Base-by-base conservation (phyloP, 148 eudicot genomes). In the Rhododendron henanense region DNA sequence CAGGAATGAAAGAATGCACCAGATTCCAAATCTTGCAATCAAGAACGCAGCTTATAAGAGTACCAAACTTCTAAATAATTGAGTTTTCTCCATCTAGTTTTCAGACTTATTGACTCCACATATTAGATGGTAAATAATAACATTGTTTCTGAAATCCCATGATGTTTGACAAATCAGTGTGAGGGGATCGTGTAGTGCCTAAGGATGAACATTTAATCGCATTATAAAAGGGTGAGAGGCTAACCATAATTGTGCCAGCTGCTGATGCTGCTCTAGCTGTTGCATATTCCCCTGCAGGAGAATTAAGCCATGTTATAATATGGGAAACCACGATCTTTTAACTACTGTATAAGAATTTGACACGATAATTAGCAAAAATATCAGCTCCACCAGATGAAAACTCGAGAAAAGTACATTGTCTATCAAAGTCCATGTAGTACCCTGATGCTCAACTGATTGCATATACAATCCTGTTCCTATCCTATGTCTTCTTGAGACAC, bases 191-290 rank as follows among this genome's bases (percentile, higher is more conserved):
- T 45, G 31, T 50, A 37, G 19, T 45, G 48, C 81, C 50, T 14
- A 74, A 8, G 25, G 78, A 83, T 55, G 14, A 44, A 18, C 11
- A 18, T 71, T 81, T 23, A 44, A 84, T 28, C 5, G 15, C 55
- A 57, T 61, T 35, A 69, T 37, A n/a, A 71, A 25, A 76, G 85
- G 51, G 78, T 65, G 77, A 47, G 79, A 90, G 79, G 86, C 53
- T 89, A 88, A 96, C 99, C 99, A 96, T 96, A 87, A 96, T 95
- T 37, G 99, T 96, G 81, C 94, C 96, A 87, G 98, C 99, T 88
- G 99, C 88, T 59, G 99, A 94, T 76, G 99, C 94, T 3, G 99
- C 99, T 88, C 98, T 93, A 83, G 99, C 99, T 45, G 98, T 96
- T 82, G 99, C 99, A 91, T 94, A 95, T 86, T 96, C 99, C 81